Conservation (phyloP, 2,329 filamentous ascomycete genomes). For the Diaporthe amygdali region DNA sequence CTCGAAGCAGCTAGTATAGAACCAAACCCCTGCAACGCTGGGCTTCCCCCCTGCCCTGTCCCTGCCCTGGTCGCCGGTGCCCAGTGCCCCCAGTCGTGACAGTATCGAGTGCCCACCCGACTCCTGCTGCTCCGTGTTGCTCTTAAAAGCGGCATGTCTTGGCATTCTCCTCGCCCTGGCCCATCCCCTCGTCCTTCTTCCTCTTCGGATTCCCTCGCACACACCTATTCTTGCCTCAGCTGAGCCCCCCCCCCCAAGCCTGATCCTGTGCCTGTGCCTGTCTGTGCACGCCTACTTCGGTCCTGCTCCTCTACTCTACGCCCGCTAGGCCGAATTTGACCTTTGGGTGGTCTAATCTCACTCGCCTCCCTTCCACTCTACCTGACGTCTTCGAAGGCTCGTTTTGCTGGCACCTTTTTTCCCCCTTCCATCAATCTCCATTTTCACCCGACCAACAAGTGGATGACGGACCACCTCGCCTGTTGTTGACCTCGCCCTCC, state of each 20-base stretch:
- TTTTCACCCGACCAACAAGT: background rate
- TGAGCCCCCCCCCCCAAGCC: background rate
- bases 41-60: background rate
- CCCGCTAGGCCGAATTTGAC: background rate
- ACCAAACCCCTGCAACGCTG: background rate
- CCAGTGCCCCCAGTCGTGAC: too few relatives aligned
- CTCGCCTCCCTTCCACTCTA: background rate
- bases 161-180: background rate
- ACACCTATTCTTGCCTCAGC: background rate
- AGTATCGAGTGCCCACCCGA: background rate
- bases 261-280: background rate
- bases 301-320: background rate
- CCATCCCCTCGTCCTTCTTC: background rate
- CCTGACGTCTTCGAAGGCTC: background rate
- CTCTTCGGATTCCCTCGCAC: background rate
- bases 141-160: background rate
- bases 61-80: background rate
- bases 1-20: constrained; percentile 1
- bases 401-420: background rate
- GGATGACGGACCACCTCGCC: background rate
- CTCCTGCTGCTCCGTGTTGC: background rate
- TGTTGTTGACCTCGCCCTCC: background rate
- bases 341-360: background rate
- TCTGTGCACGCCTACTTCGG: background rate
- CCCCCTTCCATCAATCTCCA: background rate